Evolutionary conservation across 495 filamentous ascomycete genomes (phyloP), one percentile per base, ranked within the genome.

Genomic region (Cudoniella acicularis): DNA sequence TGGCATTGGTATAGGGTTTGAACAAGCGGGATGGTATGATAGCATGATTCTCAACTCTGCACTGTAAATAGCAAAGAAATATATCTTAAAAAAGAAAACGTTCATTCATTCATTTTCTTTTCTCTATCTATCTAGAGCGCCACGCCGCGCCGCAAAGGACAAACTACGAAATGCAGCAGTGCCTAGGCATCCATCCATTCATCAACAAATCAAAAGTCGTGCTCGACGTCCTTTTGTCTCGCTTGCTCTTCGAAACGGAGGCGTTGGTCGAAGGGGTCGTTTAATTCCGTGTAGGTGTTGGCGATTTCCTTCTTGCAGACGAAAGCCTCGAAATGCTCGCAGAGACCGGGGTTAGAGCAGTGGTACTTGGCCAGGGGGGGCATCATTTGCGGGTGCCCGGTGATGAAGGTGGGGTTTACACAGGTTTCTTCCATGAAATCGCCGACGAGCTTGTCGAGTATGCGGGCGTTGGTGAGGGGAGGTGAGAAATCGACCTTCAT

Each of bases 281-380:
- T 98, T 79, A 98, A 85, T 81, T 98, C 94, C 13, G 94, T 99
- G 77, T 98, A 98, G 1, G 92, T 91, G 67, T 98, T 96, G 60
- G 85, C 86, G 63, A 97, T 95, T 71, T 96, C 91, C 82, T 97
- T 96, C 80, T 91, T 96, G 82, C 89, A 92, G 26, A 96, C 95
- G 67, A 98, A 98, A 18, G 89, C 92, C 75, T 98, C 94, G 75
- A 97, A 97, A 54, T 95, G 87, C 76, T 98, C 94, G 71, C 91
- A 96, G 13, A 98, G 83, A 64, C 95, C 95, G 48, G 85, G 79
- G 60, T 84, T 81, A 58, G 76, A 67, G 59, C 95, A 89, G 75
- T 96, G 89, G 73, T 90, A 91, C 80, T 99, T 98, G 79, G 94
- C 95, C 25, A 98, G 80, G 3, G 94, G 94, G 18, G 89, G 94